Evolutionary conservation across 164 flowering plant genomes (phyloP), one percentile per base, ranked within the genome.

Genomic region (Liriodendron chinense): DNA sequence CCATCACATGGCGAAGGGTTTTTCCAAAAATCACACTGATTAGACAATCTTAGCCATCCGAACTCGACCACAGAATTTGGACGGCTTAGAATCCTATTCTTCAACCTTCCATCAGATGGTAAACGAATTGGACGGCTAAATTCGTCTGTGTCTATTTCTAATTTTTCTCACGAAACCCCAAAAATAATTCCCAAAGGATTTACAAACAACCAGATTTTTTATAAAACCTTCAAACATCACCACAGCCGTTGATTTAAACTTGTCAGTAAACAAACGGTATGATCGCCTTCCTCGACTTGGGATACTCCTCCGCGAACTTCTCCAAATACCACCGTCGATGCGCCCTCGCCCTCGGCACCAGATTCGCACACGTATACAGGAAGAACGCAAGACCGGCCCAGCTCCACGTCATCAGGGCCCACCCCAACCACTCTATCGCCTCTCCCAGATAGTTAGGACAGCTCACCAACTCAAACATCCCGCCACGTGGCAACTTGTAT

Each of bases 401-500:
- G 22, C 95, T 87, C 94, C 94, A 86, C 1, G 88, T 85, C 97
- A 94, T 90, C 70, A 91, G 74, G 23, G 92, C 83, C 97, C 97
- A 96, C 6, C 98, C 98, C 66, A 90, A 70, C 98, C 99, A 94
- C 85, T 96, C 99, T 81, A 94, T 50, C 43, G 90, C 82, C 90
- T 96, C 98, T 28, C 97, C 97, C 16, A 91, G 84, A 69, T 96
- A 96, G 73, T 96, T 96, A 0, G 98, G 88, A 56, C 98, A 94
- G 67, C 94, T 91, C 73, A 96, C 94, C 78, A 76, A 4, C 88
- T 94, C 98, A 75, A 94, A 93, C 87, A 77, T 79, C 73, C 93
- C 97, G 23, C 97, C 97, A 22, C 74, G 85, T 0, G 96, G 98
- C n/a, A 92, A 74, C 84, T 78, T 88, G 70, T 95, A 95, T 67